Conservation (phyloP, 2,329 filamentous ascomycete genomes). For the Colletotrichum spinosum region DNA sequence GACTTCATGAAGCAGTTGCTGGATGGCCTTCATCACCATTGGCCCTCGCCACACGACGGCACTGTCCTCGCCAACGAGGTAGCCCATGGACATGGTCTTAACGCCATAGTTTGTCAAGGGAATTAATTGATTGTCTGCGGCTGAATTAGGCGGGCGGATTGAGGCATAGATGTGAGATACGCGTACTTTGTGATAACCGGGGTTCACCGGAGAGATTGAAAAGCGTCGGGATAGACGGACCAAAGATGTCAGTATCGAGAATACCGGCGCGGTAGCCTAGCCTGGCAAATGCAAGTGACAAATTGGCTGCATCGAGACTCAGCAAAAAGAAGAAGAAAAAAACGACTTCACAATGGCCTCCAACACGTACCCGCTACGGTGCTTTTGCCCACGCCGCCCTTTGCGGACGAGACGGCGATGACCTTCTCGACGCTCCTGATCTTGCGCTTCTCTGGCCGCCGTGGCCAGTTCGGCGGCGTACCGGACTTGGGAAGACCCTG, state of each 20-base stretch:
- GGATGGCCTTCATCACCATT: slow-evolving; percentile 97
- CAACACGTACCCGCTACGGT: slow-evolving; percentile 79
- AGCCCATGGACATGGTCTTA: slow-evolving; percentile 99
- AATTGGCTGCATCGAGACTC: slow-evolving; percentile 65
- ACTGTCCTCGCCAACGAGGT: slow-evolving; percentile 81
- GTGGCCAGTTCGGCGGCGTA: slow-evolving; percentile 66
- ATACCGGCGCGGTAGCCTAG: slow-evolving; percentile 87
- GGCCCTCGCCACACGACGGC: slow-evolving; percentile 95
- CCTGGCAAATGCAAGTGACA: slow-evolving; percentile 87
- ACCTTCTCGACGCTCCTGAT: slow-evolving; percentile 90
- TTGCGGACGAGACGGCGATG: slow-evolving; percentile 97
- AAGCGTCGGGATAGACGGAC: slow-evolving; percentile 91
- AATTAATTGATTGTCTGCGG: slow-evolving; percentile 79
- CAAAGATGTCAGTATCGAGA: slow-evolving; percentile 96
- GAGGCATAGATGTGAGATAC: slow-evolving; percentile 43
- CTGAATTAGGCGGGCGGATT: slow-evolving; percentile 2
- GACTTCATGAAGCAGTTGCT: slow-evolving; percentile 94
- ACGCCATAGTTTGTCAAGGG: slow-evolving; percentile 95
- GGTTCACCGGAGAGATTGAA: slow-evolving; percentile 86
- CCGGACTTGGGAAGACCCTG: slow-evolving; percentile 88
- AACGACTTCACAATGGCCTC: neutral
- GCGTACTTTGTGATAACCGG: slow-evolving; percentile 74
- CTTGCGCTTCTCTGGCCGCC: slow-evolving; percentile 81
- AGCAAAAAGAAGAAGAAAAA: neutral
- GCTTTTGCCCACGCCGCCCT: slow-evolving; percentile 98